phyloP scores from a whole-genome alignment of 2,329 filamentous ascomycete species.

The Chrysoporthe austroafricana region DNA sequence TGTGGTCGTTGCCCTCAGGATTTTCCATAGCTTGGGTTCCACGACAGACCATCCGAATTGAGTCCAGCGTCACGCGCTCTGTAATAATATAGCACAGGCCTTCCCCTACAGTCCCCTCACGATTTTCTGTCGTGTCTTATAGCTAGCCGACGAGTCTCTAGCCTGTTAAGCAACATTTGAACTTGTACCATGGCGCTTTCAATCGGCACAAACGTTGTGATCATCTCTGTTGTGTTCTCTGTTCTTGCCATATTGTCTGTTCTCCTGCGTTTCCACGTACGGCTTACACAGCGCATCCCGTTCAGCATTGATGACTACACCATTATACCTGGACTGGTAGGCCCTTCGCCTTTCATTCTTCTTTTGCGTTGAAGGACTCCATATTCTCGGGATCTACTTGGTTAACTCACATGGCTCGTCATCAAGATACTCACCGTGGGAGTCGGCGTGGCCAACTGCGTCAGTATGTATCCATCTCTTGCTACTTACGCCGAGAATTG shows the following conservation, averaged over 20 bases:
- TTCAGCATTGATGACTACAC: background rate
- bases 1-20: too few relatives aligned
- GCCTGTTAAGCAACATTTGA: background rate
- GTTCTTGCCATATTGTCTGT: background rate
- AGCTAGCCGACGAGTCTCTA: background rate
- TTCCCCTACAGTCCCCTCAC: too few relatives aligned
- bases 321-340: background rate
- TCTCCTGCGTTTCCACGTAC: background rate
- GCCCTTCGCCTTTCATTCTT: too few relatives aligned
- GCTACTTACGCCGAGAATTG: background rate
- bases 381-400: background rate
- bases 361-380: too few relatives aligned
- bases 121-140: too few relatives aligned
- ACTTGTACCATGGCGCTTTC: slow-evolving; percentile 7
- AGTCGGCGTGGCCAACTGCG: background rate
- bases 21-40: too few relatives aligned
- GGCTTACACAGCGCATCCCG: background rate
- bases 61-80: too few relatives aligned
- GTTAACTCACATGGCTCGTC: too few relatives aligned
- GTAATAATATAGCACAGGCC: too few relatives aligned
- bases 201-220: slow-evolving; percentile 3
- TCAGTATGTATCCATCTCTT: background rate
- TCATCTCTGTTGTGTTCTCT: slow-evolving; percentile 7
- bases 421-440: background rate
- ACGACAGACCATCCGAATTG: too few relatives aligned